Percentiles rank a stretch among this genome's conserved stretches.
phyloP scores from a whole-genome alignment of 2,329 filamentous ascomycete genomes.

The Monilinia laxa region DNA sequence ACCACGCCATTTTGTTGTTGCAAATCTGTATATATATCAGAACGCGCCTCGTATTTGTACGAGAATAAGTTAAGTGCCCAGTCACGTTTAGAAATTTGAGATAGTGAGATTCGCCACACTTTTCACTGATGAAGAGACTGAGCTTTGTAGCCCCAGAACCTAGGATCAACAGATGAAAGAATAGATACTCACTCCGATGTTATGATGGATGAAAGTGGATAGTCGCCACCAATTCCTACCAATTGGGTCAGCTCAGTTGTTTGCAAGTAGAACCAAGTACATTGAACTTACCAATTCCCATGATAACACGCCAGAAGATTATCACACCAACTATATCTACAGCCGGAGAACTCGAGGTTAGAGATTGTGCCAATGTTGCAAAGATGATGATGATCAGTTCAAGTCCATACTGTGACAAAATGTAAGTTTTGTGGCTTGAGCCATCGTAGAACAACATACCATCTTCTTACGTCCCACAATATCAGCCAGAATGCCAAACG shows the following conservation, averaged over 20 bases:
- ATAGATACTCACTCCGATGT: constrained; percentile 61
- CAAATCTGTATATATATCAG: constrained; percentile 51
- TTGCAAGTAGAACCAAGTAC: not conserved
- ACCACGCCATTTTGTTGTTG: constrained; percentile 79
- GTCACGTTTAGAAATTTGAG: not conserved
- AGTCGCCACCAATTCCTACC: constrained; percentile 73
- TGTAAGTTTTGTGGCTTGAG: not conserved
- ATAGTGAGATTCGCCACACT: not conserved
- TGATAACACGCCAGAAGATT: constrained; percentile 80
- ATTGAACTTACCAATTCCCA: constrained; percentile 45
- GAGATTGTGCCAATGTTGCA: constrained; percentile 68
- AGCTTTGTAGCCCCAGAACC: not conserved
- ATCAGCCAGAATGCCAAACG: constrained; percentile 76
- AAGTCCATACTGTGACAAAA: constrained; percentile 59
- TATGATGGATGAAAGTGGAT: constrained; percentile 79
- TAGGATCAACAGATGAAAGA: not conserved
- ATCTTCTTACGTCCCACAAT: constrained; percentile 71
- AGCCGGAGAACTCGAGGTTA: constrained; percentile 60
- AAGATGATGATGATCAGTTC: constrained; percentile 78
- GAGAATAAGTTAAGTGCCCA: too few relatives aligned
- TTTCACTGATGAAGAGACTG: not conserved
- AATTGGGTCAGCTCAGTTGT: constrained; percentile 38
- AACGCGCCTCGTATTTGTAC: accelerated
- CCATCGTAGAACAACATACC: not conserved
- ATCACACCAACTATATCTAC: constrained; percentile 64